phyloP scores from a whole-genome alignment of 352 stramenopile genomes.

The Globisporangium apiculatum region DNA sequence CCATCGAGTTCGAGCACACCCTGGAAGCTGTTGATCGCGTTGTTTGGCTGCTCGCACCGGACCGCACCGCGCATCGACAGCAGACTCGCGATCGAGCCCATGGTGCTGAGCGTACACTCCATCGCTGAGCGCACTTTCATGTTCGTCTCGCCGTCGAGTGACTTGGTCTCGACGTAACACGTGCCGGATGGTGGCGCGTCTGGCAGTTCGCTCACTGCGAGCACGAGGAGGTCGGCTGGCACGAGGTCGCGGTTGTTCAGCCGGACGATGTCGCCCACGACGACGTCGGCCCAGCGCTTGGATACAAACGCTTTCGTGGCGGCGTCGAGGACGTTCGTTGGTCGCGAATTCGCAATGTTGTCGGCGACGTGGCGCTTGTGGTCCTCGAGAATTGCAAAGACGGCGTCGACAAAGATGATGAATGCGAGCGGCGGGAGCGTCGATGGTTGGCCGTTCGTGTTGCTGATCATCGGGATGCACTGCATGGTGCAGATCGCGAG shows the following conservation, averaged over 20 bases:
- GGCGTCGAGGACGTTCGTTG: slow-evolving; percentile 52
- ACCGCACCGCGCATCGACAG: slow-evolving; percentile 48
- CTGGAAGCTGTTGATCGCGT: slow-evolving; percentile 88
- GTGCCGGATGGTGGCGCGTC: slow-evolving; percentile 54
- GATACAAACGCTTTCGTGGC: slow-evolving; percentile 34
- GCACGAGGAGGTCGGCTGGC: slow-evolving; percentile 79
- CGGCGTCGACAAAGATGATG: slow-evolving; percentile 85
- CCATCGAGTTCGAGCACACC: slow-evolving; percentile 67
- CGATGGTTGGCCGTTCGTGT: slow-evolving; percentile 82
- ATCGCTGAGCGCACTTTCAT: slow-evolving; percentile 87
- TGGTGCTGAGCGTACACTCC: slow-evolving; percentile 51
- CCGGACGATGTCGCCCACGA: slow-evolving; percentile 81
- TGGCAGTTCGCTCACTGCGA: slow-evolving; percentile 66
- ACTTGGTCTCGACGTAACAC: slow-evolving; percentile 90
- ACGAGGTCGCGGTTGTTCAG: slow-evolving; percentile 76
- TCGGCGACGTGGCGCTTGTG: slow-evolving; percentile 81
- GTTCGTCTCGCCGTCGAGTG: slow-evolving; percentile 91
- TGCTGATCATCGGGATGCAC: slow-evolving; percentile 86
- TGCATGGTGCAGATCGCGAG: slow-evolving; percentile 86
- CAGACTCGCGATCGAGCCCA: slow-evolving; percentile 38
- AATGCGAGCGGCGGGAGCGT: slow-evolving; percentile 86
- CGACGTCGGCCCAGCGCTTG: slow-evolving; percentile 73
- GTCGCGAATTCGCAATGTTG: slow-evolving; percentile 68
- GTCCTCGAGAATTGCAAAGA: slow-evolving; percentile 88
- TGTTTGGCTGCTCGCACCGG: slow-evolving; percentile 81